phyloP scores from a whole-genome alignment of 331 rosid genomes.

The Erythrophleum ivorense region DNA sequence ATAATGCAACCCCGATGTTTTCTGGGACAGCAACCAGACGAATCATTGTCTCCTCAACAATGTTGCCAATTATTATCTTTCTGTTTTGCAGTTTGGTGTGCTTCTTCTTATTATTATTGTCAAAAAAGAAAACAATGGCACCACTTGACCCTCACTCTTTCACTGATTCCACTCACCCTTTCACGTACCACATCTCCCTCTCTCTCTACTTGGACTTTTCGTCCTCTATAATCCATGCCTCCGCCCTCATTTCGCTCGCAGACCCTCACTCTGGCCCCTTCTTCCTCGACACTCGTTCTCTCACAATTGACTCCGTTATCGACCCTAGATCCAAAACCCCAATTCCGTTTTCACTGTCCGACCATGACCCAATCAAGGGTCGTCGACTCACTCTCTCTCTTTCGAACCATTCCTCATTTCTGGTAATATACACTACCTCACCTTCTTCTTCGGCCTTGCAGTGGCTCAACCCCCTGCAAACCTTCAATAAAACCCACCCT shows the following conservation, averaged over 20 bases:
- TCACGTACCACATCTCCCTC: conserved; percentile 60
- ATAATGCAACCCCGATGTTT: background rate
- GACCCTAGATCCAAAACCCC: conserved; percentile 51
- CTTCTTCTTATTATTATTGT: too few relatives aligned
- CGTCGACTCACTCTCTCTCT: conserved; percentile 62
- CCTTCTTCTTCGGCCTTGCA: conserved; percentile 90
- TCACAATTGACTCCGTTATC: conserved; percentile 55
- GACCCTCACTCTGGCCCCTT: conserved; percentile 62
- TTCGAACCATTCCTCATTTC: conserved; percentile 56
- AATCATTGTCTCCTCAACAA: background rate
- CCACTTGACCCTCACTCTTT: conserved; percentile 90
- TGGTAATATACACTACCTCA: conserved; percentile 61
- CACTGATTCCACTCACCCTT: conserved; percentile 70
- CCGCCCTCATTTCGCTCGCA: conserved; percentile 64
- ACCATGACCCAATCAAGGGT: conserved; percentile 65
- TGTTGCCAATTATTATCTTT: too few relatives aligned
- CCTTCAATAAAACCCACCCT: conserved; percentile 69
- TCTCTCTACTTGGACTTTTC: conserved; percentile 74
- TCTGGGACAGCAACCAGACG: background rate
- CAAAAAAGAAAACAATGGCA: conserved; percentile 54
- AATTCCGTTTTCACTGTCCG: conserved; percentile 62
- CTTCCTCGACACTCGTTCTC: conserved; percentile 83
- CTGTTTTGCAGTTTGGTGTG: too few relatives aligned
- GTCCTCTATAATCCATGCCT: conserved; percentile 61
- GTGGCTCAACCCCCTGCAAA: conserved; percentile 84